These are phyloP conservation scores for Cladophialophora immunda DNA, from an alignment of 2,329 filamentous ascomycete genomes.

Conservation along the genomic window DNA sequence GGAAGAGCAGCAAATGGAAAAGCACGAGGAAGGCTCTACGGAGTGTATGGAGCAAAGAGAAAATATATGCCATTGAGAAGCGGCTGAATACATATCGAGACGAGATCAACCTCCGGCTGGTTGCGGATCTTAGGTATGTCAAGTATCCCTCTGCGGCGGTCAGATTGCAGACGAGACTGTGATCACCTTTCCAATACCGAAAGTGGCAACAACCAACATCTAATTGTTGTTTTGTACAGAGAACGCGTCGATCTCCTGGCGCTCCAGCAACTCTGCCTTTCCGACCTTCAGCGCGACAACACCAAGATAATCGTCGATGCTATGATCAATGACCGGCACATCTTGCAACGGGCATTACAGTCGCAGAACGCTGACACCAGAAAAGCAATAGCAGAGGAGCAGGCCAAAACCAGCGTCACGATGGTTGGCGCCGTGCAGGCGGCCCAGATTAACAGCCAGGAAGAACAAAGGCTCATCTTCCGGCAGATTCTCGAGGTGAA, in stretches of 20 bases:
- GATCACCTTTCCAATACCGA: neutral
- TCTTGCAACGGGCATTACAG: neutral
- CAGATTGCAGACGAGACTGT: neutral
- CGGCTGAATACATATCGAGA: neutral
- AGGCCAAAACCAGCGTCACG: neutral
- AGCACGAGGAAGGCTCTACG: constrained; percentile 5
- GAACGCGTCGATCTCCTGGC: neutral
- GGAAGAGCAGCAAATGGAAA: neutral
- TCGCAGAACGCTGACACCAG: neutral
- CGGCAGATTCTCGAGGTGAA: neutral
- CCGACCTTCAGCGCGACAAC: neutral
- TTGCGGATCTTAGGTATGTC: neutral
- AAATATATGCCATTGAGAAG: neutral
- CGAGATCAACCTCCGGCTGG: constrained; percentile 3
- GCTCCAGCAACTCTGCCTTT: neutral
- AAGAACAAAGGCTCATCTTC: neutral
- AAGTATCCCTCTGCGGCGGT: neutral
- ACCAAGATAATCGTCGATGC: neutral
- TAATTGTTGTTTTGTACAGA: constrained; percentile 1
- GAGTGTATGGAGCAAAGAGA: constrained; percentile 2
- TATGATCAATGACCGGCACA: neutral
- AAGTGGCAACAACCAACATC: too few relatives aligned
- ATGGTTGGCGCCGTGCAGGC: neutral
- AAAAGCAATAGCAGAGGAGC: neutral
- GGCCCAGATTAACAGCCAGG: neutral